Conservation (phyloP, 2,329 filamentous ascomycete species). For the Colletotrichum cereale region DNA sequence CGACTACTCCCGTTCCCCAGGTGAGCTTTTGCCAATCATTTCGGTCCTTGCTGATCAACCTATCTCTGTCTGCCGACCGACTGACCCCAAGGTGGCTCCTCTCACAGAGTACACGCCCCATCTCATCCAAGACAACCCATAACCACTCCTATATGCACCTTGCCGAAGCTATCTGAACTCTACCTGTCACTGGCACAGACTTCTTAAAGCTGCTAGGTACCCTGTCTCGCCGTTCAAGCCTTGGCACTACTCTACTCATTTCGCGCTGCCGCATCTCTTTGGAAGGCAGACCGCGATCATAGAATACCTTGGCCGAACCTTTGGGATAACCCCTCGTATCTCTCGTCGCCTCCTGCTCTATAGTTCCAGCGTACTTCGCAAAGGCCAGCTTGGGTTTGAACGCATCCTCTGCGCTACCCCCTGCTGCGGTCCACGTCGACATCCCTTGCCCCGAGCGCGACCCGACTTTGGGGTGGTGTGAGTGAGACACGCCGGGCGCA, state of each 20-base stretch:
- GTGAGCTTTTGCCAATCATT: conserved; percentile 34
- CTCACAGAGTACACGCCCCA: conserved; percentile 30
- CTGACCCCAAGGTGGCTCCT: conserved; percentile 18
- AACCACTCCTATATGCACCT: conserved; percentile 17
- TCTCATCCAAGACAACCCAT: background rate
- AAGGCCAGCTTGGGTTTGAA: background rate
- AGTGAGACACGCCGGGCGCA: conserved; percentile 37
- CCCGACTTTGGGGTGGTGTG: conserved; percentile 29
- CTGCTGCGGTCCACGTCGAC: conserved; percentile 18
- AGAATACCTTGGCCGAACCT: background rate
- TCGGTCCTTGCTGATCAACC: conserved; percentile 32
- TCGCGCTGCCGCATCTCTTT: conserved; percentile 6
- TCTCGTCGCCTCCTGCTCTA: background rate
- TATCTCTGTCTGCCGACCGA: conserved; percentile 23
- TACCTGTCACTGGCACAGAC: conserved; percentile 17
- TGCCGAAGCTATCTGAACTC: conserved; percentile 30
- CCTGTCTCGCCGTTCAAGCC: conserved; percentile 6
- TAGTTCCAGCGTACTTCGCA: background rate
- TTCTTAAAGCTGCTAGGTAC: conserved; percentile 29
- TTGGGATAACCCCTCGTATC: background rate
- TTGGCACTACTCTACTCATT: conserved; percentile 17
- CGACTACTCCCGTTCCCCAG: conserved; percentile 11
- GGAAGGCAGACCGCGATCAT: background rate
- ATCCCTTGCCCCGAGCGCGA: conserved; percentile 34
- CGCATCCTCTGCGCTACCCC: conserved; percentile 3